Percentiles rank a stretch among this genome's conserved stretches.
phyloP scores from a whole-genome alignment of 306 rosid species.

The Delonix regia region DNA sequence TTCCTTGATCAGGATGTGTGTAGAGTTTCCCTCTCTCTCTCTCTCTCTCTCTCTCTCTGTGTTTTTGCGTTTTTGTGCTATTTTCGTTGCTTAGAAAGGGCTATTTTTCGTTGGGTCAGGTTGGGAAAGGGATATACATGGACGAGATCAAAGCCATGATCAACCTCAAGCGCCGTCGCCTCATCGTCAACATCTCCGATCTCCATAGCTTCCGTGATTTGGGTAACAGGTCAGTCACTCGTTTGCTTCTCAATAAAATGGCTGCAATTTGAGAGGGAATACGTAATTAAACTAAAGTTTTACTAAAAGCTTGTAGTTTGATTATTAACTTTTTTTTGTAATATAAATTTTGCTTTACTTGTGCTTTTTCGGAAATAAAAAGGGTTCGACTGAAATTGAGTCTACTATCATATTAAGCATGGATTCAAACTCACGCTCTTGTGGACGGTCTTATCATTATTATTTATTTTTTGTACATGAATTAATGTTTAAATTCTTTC shows the following conservation, averaged over 20 bases:
- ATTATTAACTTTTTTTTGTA: background rate
- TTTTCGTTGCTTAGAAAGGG: background rate
- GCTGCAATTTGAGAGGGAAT: background rate
- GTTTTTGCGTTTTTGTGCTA: background rate
- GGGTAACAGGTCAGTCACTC: slow-evolving; percentile 65
- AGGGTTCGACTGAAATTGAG: background rate
- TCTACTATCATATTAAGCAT: background rate
- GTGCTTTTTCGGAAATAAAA: background rate
- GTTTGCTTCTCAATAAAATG: background rate
- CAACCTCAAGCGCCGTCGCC: slow-evolving; percentile 86
- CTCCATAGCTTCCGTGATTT: slow-evolving; percentile 85
- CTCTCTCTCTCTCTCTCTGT: background rate
- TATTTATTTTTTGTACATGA: background rate
- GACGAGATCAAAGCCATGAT: slow-evolving; percentile 83
- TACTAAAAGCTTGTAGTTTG: background rate
- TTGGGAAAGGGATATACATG: slow-evolving; percentile 71
- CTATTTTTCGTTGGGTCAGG: slow-evolving; percentile 27
- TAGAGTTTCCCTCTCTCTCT: background rate
- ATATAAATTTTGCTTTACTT: background rate
- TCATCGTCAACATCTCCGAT: slow-evolving; percentile 88
- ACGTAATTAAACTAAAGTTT: background rate
- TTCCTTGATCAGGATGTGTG: slow-evolving; percentile 88
- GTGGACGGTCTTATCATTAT: background rate
- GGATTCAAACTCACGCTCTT: background rate
- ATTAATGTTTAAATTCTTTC: background rate